phyloP scores from a whole-genome alignment of 108 stramenopile species.

The Skeletonema costatum region DNA sequence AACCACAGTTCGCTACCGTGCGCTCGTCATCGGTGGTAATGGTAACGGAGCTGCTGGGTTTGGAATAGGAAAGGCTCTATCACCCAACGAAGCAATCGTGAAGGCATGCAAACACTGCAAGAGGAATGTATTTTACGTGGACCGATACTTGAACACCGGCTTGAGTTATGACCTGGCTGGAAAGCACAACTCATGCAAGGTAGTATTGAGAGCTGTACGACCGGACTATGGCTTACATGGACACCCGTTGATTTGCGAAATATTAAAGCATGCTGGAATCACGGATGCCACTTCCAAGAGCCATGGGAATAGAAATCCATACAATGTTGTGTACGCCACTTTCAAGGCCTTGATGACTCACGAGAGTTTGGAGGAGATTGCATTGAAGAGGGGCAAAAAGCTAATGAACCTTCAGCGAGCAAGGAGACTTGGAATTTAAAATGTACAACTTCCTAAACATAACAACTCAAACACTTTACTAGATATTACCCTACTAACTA shows the following conservation, averaged over 20 bases:
- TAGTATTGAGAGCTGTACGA: conserved; percentile 61
- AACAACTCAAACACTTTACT: conserved; percentile 1
- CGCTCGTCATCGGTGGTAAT: conserved; percentile 93
- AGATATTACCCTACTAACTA: not conserved
- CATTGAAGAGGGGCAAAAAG: conserved; percentile 87
- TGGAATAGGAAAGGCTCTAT: conserved; percentile 91
- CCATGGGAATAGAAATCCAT: conserved; percentile 84
- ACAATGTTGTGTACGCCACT: conserved; percentile 88
- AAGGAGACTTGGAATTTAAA: conserved; percentile 72
- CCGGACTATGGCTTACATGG: conserved; percentile 79
- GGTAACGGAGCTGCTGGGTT: conserved; percentile 94
- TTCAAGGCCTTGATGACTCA: conserved; percentile 92
- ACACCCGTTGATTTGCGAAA: conserved; percentile 70
- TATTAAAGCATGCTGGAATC: conserved; percentile 86
- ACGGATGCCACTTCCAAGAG: conserved; percentile 81
- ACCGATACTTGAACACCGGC: conserved; percentile 76
- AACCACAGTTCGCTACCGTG: conserved; percentile 87
- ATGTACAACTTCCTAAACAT: not conserved
- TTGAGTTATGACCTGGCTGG: conserved; percentile 83
- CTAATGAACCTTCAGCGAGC: conserved; percentile 77
- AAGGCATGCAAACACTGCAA: conserved; percentile 76
- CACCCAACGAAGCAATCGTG: conserved; percentile 82
- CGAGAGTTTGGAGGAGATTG: conserved; percentile 88
- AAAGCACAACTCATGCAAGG: conserved; percentile 90
- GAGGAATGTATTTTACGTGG: conserved; percentile 91